Conservation (phyloP, 495 filamentous ascomycete genomes). For the Trichoderma parareesei region DNA sequence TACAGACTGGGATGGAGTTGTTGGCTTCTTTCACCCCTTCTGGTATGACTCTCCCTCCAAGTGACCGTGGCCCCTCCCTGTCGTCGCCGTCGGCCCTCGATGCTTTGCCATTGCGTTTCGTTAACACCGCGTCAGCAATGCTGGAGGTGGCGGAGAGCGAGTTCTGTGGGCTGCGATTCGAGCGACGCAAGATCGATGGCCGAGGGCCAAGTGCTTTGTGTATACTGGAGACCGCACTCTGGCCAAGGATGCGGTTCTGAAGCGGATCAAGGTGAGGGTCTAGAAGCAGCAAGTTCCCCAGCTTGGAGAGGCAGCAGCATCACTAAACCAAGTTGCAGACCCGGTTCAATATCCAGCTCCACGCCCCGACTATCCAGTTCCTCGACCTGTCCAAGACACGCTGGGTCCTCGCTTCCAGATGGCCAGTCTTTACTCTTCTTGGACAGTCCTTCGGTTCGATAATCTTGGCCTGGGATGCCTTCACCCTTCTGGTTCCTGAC, state of each 20-base stretch:
- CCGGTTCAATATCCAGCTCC: constrained; percentile 87
- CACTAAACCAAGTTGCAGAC: constrained; percentile 36
- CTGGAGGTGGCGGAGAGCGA: constrained; percentile 90
- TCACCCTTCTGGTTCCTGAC: constrained; percentile 82
- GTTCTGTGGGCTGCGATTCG: constrained; percentile 94
- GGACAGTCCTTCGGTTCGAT: constrained; percentile 86
- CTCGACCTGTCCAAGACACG: constrained; percentile 82
- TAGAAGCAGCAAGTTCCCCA: background rate
- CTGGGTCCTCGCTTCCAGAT: constrained; percentile 75
- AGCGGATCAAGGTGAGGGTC: constrained; percentile 66
- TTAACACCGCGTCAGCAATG: constrained; percentile 53
- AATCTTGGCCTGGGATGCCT: constrained; percentile 84
- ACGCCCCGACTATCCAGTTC: constrained; percentile 75
- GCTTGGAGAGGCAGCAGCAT: background rate
- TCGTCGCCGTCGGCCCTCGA: background rate
- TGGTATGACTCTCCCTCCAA: constrained; percentile 47
- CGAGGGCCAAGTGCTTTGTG: constrained; percentile 76
- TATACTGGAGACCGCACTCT: constrained; percentile 93
- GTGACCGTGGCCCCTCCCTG: background rate
- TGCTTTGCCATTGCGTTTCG: background rate
- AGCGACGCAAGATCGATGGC: constrained; percentile 84
- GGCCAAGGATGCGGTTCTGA: constrained; percentile 67
- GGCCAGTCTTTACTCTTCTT: constrained; percentile 88
- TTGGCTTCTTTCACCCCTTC: constrained; percentile 97
- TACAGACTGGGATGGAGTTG: constrained; percentile 67